Conservation (phyloP, 768 basidiomycete species). For the Mycena capillaripes region DNA sequence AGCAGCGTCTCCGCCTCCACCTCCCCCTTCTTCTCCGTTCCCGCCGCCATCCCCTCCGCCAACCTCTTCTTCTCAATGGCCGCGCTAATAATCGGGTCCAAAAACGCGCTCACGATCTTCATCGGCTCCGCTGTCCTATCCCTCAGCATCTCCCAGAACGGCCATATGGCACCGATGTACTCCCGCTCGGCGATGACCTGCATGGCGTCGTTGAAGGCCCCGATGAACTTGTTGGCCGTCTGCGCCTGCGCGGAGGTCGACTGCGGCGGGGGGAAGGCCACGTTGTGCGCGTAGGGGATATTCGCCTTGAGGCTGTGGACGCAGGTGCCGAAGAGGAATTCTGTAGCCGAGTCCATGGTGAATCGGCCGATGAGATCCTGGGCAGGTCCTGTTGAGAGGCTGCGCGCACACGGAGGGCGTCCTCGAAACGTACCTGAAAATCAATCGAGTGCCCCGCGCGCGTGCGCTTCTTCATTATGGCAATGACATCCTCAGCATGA, state of each 20-base stretch:
- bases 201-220: conserved; percentile 67
- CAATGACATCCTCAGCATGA: conserved; percentile 62
- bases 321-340: conserved; percentile 68
- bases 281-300: conserved; percentile 61
- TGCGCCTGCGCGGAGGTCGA: conserved; percentile 39
- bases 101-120: conserved; percentile 64
- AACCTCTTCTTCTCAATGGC: conserved; percentile 57
- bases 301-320: conserved; percentile 62
- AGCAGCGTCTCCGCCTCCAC: conserved; percentile 55
- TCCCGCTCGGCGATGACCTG: conserved; percentile 53
- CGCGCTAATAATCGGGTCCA: conserved; percentile 66
- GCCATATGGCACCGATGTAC: conserved; percentile 62
- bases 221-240: conserved; percentile 52
- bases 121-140: conserved; percentile 63
- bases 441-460: conserved; percentile 65
- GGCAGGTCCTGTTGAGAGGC: background rate
- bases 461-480: conserved; percentile 57
- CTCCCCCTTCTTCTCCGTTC: conserved; percentile 34
- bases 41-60: conserved; percentile 18
- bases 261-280: conserved; percentile 40
- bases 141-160: conserved; percentile 64
- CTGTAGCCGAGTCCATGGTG: conserved; percentile 72
- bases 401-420: background rate
- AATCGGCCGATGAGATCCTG: conserved; percentile 70
- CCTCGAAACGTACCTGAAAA: conserved; percentile 58